Conservation (phyloP, 352 stramenopile genomes). For the Phytopythium boreale region DNA sequence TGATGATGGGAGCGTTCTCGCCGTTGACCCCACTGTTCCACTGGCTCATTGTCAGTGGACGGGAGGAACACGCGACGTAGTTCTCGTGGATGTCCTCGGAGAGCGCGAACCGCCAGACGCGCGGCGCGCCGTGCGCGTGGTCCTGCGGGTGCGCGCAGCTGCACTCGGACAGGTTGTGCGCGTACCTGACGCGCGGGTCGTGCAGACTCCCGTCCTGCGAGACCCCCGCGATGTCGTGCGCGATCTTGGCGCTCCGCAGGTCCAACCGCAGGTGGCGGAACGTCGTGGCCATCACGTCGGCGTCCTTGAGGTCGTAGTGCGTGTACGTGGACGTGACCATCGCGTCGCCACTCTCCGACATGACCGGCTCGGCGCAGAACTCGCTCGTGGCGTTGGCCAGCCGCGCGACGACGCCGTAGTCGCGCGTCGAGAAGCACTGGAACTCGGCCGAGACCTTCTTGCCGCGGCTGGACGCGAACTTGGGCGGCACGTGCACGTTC, state of each 20-base stretch:
- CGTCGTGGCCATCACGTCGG: slow-evolving; percentile 13
- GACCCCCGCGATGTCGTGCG: slow-evolving; percentile 20
- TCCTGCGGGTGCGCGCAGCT: slow-evolving; percentile 20
- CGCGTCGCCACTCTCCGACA: background rate
- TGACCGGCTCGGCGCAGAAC: slow-evolving; percentile 13
- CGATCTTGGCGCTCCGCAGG: slow-evolving; percentile 12
- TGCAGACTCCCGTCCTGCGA: slow-evolving; percentile 26
- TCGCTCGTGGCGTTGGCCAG: slow-evolving; percentile 14
- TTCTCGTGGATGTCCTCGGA: background rate
- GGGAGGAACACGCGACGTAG: slow-evolving; percentile 5
- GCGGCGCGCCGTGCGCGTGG: slow-evolving; percentile 1
- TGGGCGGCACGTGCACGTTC: background rate
- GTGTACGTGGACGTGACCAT: slow-evolving; percentile 13
- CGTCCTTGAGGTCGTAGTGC: slow-evolving; percentile 14
- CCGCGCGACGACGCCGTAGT: slow-evolving; percentile 23
- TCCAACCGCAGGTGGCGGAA: slow-evolving; percentile 25
- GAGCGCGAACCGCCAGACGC: slow-evolving; percentile 3
- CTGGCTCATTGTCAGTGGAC: background rate
- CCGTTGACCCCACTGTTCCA: slow-evolving; percentile 1
- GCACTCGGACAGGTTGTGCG: slow-evolving; percentile 22
- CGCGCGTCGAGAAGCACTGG: slow-evolving; percentile 12
- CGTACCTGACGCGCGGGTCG: slow-evolving; percentile 31
- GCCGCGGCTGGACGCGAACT: background rate
- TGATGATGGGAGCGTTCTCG: background rate
- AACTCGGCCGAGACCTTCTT: background rate